Conservation (phyloP, 768 basidiomycete genomes). For the Suillus decipiens region DNA sequence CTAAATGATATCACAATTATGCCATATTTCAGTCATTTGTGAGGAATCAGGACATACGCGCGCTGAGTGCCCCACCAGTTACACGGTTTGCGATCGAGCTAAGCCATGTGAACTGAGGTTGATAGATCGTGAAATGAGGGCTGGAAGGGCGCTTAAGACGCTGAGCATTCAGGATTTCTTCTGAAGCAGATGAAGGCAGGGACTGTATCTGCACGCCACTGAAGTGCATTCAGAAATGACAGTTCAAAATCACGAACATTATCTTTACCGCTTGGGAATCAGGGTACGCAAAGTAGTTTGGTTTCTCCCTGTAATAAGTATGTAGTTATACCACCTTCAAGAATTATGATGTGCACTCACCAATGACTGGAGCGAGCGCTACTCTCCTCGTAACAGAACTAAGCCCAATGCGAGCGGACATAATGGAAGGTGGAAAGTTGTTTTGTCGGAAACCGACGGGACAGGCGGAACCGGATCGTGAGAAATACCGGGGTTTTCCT, state of each 20-base stretch:
- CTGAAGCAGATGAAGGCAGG: constrained; percentile 55
- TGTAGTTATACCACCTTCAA: constrained; percentile 7
- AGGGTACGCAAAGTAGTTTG: constrained; percentile 34
- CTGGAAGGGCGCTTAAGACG: constrained; percentile 86
- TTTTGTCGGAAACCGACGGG: constrained; percentile 4
- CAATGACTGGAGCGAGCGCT: constrained; percentile 37
- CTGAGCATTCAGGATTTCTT: constrained; percentile 81
- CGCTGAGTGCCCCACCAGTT: constrained; percentile 81
- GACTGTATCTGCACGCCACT: constrained; percentile 69
- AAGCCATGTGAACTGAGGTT: constrained; percentile 91
- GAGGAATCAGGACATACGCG: constrained; percentile 49
- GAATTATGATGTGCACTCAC: constrained; percentile 22
- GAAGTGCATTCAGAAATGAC: constrained; percentile 8
- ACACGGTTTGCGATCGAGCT: constrained; percentile 83
- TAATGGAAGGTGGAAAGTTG: constrained; percentile 24
- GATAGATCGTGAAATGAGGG: constrained; percentile 97
- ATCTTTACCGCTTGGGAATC: constrained; percentile 43
- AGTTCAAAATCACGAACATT: constrained; percentile 10
- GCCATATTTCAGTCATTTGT: background rate
- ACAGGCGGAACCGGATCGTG: constrained; percentile 19
- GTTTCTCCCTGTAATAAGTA: constrained; percentile 32
- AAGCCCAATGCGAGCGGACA: constrained; percentile 55
- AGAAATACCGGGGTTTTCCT: constrained; percentile 13
- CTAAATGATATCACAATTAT: constrained; percentile 38
- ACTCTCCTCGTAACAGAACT: constrained; percentile 56